Percentiles rank a stretch among this genome's conserved stretches.
Conservation (phyloP, 306 rosid genomes). For the Sesbania bispinosa region DNA sequence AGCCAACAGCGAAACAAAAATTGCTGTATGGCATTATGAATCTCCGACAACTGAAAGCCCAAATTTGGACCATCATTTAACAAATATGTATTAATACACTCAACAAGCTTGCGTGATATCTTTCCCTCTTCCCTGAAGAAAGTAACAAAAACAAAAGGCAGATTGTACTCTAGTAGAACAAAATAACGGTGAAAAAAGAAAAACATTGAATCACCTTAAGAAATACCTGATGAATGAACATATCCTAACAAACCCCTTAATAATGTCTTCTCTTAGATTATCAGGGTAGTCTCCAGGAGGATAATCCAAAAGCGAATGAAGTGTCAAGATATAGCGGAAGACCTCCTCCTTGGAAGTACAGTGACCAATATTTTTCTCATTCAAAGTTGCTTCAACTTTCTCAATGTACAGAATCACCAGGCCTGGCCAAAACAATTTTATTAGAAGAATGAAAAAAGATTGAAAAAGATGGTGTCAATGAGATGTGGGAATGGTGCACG, state of each 20-base stretch:
- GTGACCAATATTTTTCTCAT: slow-evolving; percentile 47
- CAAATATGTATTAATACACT: slow-evolving; percentile 77
- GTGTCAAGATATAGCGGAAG: slow-evolving; percentile 73
- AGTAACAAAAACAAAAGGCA: slow-evolving; percentile 20
- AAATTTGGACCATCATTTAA: slow-evolving; percentile 92
- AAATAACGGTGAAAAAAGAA: neutral
- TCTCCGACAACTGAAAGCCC: slow-evolving; percentile 56
- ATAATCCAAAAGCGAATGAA: slow-evolving; percentile 79
- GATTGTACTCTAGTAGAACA: slow-evolving; percentile 18
- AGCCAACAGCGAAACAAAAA: slow-evolving; percentile 84
- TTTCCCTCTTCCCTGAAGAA: slow-evolving; percentile 81
- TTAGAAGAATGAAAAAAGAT: neutral
- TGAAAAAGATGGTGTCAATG: slow-evolving; percentile 13
- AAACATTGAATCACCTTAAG: slow-evolving; percentile 9
- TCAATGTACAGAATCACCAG: slow-evolving; percentile 65
- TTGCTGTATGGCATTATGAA: slow-evolving; percentile 68
- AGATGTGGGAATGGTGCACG: slow-evolving; percentile 17
- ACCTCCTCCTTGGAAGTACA: slow-evolving; percentile 76
- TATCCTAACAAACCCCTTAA: slow-evolving; percentile 59
- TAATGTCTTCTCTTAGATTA: slow-evolving; percentile 55
- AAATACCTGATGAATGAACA: slow-evolving; percentile 66
- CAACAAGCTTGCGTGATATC: slow-evolving; percentile 81
- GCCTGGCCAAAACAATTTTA: slow-evolving; percentile 43
- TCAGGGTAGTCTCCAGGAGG: slow-evolving; percentile 82
- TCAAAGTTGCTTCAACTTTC: slow-evolving; percentile 57